phyloP scores from a whole-genome alignment of 495 filamentous ascomycete species.

The Neurospora sp. region DNA sequence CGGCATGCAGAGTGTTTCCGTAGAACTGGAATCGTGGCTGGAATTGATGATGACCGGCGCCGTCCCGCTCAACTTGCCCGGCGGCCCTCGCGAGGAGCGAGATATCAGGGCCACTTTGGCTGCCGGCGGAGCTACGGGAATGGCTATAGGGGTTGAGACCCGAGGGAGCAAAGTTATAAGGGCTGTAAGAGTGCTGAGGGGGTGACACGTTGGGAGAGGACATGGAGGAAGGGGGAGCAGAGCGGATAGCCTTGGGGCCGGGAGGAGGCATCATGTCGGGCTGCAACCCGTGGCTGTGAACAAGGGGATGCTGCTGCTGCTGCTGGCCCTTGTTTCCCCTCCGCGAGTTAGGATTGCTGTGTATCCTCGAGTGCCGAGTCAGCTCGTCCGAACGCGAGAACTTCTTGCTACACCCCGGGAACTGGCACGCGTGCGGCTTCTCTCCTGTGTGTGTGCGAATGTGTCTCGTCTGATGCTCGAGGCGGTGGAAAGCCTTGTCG shows the following conservation, averaged over 20 bases:
- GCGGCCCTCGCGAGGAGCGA: constrained; percentile 86
- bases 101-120: constrained; percentile 59
- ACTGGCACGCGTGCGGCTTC: constrained; percentile 93
- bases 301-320: constrained; percentile 15
- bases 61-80: constrained; percentile 74
- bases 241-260: constrained; percentile 52
- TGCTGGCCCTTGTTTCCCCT: constrained; percentile 77
- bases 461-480: constrained; percentile 96
- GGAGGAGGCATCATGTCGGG: constrained; percentile 70
- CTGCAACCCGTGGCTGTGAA: constrained; percentile 25
- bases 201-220: constrained; percentile 94
- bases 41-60: constrained; percentile 41
- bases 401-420: constrained; percentile 90
- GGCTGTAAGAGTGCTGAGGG: constrained; percentile 69
- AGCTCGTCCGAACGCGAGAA: constrained; percentile 97
- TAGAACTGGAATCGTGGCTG: constrained; percentile 52
- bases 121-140: constrained; percentile 34
- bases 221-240: constrained; percentile 81
- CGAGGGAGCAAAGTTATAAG: constrained; percentile 53
- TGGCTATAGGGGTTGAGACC: constrained; percentile 56
- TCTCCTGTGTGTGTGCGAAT: constrained; percentile 97
- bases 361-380: constrained; percentile 93
- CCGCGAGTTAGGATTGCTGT: constrained; percentile 96
- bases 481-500: constrained; percentile 96
- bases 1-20: constrained; percentile 40